Base-by-base conservation (phyloP, 2,329 filamentous ascomycete species). In the Penicillium capsulatum region DNA sequence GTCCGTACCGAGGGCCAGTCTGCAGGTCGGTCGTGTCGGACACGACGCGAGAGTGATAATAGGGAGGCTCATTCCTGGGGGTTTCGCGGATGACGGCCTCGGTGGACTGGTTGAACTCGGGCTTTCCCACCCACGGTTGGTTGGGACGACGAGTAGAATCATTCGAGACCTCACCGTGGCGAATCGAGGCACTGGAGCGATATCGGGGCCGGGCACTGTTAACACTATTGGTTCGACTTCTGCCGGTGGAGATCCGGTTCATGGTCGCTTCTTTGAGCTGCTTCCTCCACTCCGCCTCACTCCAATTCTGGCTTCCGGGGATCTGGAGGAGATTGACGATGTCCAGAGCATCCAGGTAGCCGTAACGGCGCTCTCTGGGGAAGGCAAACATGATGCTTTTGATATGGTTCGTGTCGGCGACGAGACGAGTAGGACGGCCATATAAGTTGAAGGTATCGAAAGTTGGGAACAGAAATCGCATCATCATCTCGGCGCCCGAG, bases 301-400 rank as follows among this genome's bases (percentile, higher is more conserved):
- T 81, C 89, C 90, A 96, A 16, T 67, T 72, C 14, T 77, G 69
- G 62, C 84, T 94, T 14, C 85, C 86, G 3, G 88, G 77, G 3
- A 83, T 83, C 47, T 85, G 75, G 45, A 98, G 89, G 29, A 97
- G 70, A 37, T 77, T 76, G 3, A 83, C 81, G 11, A 97, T 86
- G 59, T 98, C 92, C 40, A 90, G 68, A 24, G 89, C 81, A 57
- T 97, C 92, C 17, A 98, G 69, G 57, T 97, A 97, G 0, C 91
- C 90, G 57, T 94, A 94, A 49, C 86, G 79, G 37, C 83, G 81
- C 53, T 92, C 81, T 54, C 86, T 87, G 0, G 92, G 91, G 83
- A 98, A 94, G 4, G 90, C 92, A 64, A 97, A 98, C 92, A 98
- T 98, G 50, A 98, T 74, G 40, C 92, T 94, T 31, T 88, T 80